These are phyloP conservation scores for Insectozyma bohioensis DNA, from an alignment of 1,139 yeast genomes.

Conservation along the genomic window DNA sequence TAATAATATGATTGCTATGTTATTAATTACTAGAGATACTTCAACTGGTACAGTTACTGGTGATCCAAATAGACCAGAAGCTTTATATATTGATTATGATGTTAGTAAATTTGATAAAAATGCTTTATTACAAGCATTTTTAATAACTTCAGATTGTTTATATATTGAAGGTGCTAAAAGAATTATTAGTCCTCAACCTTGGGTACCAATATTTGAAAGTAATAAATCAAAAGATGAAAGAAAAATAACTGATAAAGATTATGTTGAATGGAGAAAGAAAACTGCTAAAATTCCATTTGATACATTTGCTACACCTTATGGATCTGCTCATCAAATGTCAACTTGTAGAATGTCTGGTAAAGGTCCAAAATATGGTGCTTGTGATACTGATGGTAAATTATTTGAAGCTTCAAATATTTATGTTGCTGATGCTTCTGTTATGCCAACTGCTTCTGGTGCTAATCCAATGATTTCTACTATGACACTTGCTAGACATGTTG, in stretches of 20 bases:
- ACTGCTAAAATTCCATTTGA: conserved; percentile 29
- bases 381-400: conserved; percentile 48
- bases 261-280: conserved; percentile 42
- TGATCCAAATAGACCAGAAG: conserved; percentile 37
- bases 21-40: conserved; percentile 51
- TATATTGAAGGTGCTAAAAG: conserved; percentile 54
- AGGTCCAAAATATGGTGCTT: conserved; percentile 50
- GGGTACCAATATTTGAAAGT: conserved; percentile 41
- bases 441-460: conserved; percentile 62
- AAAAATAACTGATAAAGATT: conserved; percentile 44
- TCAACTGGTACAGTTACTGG: conserved; percentile 40
- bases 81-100: conserved; percentile 40
- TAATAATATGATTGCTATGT: conserved; percentile 40
- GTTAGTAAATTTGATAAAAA: conserved; percentile 43
- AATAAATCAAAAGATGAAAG: conserved; percentile 43
- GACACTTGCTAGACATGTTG: conserved; percentile 40
- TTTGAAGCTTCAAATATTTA: conserved; percentile 54
- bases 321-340: conserved; percentile 65
- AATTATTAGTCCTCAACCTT: conserved; percentile 39
- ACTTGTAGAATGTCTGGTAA: conserved; percentile 55
- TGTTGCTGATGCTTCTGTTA: conserved; percentile 56
- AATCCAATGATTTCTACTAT: conserved; percentile 53
- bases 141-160: conserved; percentile 46
- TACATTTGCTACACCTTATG: conserved; percentile 35
- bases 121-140: conserved; percentile 40